phyloP scores from a whole-genome alignment of 2,329 filamentous ascomycete genomes.

The Colletotrichum salicis region DNA sequence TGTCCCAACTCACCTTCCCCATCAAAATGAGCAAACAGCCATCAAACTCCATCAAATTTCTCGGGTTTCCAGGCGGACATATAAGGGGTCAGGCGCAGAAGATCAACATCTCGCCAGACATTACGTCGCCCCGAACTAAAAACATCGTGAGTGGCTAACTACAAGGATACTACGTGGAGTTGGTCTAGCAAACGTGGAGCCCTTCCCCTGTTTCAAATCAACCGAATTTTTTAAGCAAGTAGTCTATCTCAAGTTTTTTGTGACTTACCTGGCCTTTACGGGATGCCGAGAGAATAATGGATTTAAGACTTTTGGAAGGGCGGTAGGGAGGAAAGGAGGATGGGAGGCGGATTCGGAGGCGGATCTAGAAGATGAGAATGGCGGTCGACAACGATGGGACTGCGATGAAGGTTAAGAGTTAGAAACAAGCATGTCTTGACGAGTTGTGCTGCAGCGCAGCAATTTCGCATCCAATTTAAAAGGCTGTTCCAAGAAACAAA shows the following conservation, averaged over 20 bases:
- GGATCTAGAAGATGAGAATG: not conserved
- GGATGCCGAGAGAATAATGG: not conserved
- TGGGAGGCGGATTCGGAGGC: not conserved
- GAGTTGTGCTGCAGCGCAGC: conserved; percentile 7
- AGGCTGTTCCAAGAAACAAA: not conserved
- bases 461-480: conserved; percentile 4
- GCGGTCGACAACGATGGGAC: not conserved
- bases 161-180: conserved; percentile 4
- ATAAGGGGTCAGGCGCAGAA: not conserved
- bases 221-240: not conserved
- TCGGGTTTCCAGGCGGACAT: not conserved
- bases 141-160: not conserved
- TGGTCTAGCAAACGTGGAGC: not conserved
- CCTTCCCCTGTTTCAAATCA: conserved; percentile 13
- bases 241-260: not conserved
- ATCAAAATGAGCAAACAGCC: not conserved
- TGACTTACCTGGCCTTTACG: conserved; percentile 5
- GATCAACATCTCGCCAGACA: not conserved
- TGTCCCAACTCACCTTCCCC: not conserved
- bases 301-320: not conserved
- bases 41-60: no score
- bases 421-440: not conserved
- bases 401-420: not conserved
- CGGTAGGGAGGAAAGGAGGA: not conserved
- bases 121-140: not conserved